Evolutionary conservation across 257 asterid genomes (phyloP), one percentile per base, ranked within the genome.

Genomic region (Fraxinus cuspidata): DNA sequence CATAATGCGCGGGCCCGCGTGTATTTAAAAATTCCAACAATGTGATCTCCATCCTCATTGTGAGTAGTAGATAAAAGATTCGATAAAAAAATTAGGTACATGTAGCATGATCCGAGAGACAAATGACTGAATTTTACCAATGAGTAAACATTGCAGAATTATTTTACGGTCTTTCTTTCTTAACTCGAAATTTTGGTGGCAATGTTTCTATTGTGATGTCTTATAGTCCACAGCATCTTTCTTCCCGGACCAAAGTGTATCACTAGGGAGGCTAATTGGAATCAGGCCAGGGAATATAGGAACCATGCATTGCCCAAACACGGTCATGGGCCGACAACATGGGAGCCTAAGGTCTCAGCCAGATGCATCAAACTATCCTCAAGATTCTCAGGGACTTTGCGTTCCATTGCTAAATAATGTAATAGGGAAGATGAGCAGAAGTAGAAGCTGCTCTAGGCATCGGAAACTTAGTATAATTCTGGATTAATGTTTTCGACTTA

Each of bases 221-320:
- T 21, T 31, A 25, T 69, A 87, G 90, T 84, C 88, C 73, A 75
- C 90, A 8, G 75, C 83, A 70, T 87, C 88, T 29, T 87, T 87
- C 81, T 87, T 87, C 44, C 83, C 70, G 64, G 88, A 84, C 72
- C 83, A 75, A 44, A 84, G 88, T 70, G 85, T 87, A 28, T 76
- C 90, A 16, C 73, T 84, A 0, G 88, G 90, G n/a, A 64, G 83
- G 74, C 83, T 87, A 15, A 80, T 87, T 4, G 90, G 90, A 40
- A 73, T 84, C 9, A 78, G 70, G 77, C 81, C 88, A 11, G 82
- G 72, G 71, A 84, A 76, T 74, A 71, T 81, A 76, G 79, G 84
- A 60, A 73, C 23, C 51, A 49, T 70, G 75, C 76, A 74, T 29
- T 67, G 66, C 23, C 44, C 81, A 13, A 75, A 77, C 29, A n/a